Percentiles rank a stretch among this genome's conserved stretches.
Evolutionary conservation across 495 filamentous ascomycete genomes (phyloP).

Genomic region (Aspergillus sclerotioniger): DNA sequence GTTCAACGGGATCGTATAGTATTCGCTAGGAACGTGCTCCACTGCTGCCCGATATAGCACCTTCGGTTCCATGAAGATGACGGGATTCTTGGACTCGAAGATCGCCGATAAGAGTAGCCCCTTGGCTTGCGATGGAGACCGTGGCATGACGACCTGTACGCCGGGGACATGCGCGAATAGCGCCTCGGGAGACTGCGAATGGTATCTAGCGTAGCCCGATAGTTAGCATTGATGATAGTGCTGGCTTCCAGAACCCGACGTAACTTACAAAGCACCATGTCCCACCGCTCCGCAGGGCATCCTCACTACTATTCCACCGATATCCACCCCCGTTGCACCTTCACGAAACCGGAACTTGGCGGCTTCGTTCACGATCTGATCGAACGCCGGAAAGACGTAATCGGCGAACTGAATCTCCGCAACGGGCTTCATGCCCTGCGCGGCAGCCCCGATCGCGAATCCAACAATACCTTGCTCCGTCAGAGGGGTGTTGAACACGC

Average conservation of each 20-base stretch:
- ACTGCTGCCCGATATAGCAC: slow-evolving; percentile 91
- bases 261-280: slow-evolving; percentile 80
- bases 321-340: slow-evolving; percentile 64
- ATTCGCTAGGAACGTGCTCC: slow-evolving; percentile 83
- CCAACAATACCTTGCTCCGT: slow-evolving; percentile 94
- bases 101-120: slow-evolving; percentile 78
- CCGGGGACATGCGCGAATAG: slow-evolving; percentile 93
- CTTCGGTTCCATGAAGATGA: slow-evolving; percentile 97
- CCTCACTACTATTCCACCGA: slow-evolving; percentile 79
- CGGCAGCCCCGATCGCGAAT: slow-evolving; percentile 86
- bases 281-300: slow-evolving; percentile 96
- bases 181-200: slow-evolving; percentile 89
- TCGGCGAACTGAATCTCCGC: slow-evolving; percentile 99
- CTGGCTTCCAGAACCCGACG: not conserved
- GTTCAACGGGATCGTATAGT: slow-evolving; percentile 81
- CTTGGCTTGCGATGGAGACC: slow-evolving; percentile 89
- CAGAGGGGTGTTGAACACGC: slow-evolving; percentile 96
- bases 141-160: slow-evolving; percentile 82
- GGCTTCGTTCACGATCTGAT: slow-evolving; percentile 96
- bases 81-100: slow-evolving; percentile 81
- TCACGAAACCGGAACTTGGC: slow-evolving; percentile 90
- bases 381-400: slow-evolving; percentile 95
- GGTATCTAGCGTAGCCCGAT: slow-evolving; percentile 54
- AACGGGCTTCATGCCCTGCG: slow-evolving; percentile 88
- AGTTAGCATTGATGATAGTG: not conserved